A percentile compares a stretch with the other conserved stretches of the same genome.
phyloP scores from a whole-genome alignment of 495 filamentous ascomycete species.

The Usnea hakonensis region DNA sequence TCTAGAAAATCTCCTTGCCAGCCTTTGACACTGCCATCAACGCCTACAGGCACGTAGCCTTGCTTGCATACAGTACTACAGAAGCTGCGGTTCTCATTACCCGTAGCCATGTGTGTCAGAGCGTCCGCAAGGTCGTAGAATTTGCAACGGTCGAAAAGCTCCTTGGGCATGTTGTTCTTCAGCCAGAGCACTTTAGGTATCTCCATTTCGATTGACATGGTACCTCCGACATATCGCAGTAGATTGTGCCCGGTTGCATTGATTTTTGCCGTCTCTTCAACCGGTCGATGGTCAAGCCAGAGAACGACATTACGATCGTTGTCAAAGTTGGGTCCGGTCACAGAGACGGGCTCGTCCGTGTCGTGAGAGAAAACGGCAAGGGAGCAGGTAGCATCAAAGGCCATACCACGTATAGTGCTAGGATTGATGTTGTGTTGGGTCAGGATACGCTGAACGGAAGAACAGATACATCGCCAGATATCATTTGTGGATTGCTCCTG shows the following conservation, averaged over 20 bases:
- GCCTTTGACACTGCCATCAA: slow-evolving; percentile 94
- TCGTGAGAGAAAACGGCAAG: slow-evolving; percentile 81
- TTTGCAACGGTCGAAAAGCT: slow-evolving; percentile 83
- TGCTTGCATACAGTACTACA: slow-evolving; percentile 95
- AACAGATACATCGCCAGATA: slow-evolving; percentile 88
- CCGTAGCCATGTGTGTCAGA: slow-evolving; percentile 93
- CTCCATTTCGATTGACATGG: slow-evolving; percentile 99
- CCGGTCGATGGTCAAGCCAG: slow-evolving; percentile 88
- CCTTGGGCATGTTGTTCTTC: slow-evolving; percentile 94
- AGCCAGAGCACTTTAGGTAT: slow-evolving; percentile 96
- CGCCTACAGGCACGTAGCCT: slow-evolving; percentile 87
- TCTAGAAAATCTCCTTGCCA: slow-evolving; percentile 94
- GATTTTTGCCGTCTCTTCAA: slow-evolving; percentile 81
- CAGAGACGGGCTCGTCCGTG: slow-evolving; percentile 79
- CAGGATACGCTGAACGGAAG: slow-evolving; percentile 69
- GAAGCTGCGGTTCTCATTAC: slow-evolving; percentile 81
- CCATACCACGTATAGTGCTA: slow-evolving; percentile 69
- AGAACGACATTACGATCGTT: slow-evolving; percentile 84
- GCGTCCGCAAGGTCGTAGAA: slow-evolving; percentile 93
- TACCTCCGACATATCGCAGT: slow-evolving; percentile 91
- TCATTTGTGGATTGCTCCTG: slow-evolving; percentile 97
- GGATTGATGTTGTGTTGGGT: slow-evolving; percentile 70
- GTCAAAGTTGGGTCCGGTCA: slow-evolving; percentile 79
- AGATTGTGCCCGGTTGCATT: slow-evolving; percentile 88
- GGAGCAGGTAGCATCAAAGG: slow-evolving; percentile 96